These are phyloP conservation scores for Dactylellina leptospora DNA, from an alignment of 2,329 filamentous ascomycete genomes.

Conservation along the genomic window DNA sequence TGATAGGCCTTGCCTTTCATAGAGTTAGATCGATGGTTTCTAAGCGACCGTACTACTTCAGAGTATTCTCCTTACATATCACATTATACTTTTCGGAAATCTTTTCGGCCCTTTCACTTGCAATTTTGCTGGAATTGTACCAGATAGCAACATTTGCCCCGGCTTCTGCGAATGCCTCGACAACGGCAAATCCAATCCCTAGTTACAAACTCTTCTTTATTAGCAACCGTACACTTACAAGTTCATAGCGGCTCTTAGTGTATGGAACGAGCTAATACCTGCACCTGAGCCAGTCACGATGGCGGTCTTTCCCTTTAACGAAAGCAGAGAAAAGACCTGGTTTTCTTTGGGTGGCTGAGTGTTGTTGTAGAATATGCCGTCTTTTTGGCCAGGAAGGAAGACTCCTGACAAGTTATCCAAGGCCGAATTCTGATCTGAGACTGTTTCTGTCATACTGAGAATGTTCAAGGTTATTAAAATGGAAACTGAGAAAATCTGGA, in stretches of 20 bases:
- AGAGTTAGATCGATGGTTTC: conserved; percentile 61
- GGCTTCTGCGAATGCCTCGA: neutral
- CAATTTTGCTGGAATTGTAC: conserved; percentile 75
- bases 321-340: conserved; percentile 3
- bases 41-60: conserved; percentile 59
- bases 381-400: neutral
- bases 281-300: conserved; percentile 22
- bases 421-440: no score
- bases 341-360: neutral
- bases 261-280: no score
- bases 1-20: conserved; percentile 63
- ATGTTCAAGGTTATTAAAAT: no score
- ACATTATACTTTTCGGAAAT: conserved; percentile 63
- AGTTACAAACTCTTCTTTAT: no score
- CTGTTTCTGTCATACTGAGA: no score
- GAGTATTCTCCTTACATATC: conserved; percentile 70
- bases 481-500: no score
- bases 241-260: no score
- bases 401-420: no score
- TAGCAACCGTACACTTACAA: no score
- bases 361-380: conserved; percentile 8
- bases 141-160: conserved; percentile 74
- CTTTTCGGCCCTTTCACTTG: conserved; percentile 69
- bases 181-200: neutral
- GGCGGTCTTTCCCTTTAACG: conserved; percentile 18